Evolutionary conservation across 345 rosid species (phyloP).

Genomic region (Limnanthes douglasii): DNA sequence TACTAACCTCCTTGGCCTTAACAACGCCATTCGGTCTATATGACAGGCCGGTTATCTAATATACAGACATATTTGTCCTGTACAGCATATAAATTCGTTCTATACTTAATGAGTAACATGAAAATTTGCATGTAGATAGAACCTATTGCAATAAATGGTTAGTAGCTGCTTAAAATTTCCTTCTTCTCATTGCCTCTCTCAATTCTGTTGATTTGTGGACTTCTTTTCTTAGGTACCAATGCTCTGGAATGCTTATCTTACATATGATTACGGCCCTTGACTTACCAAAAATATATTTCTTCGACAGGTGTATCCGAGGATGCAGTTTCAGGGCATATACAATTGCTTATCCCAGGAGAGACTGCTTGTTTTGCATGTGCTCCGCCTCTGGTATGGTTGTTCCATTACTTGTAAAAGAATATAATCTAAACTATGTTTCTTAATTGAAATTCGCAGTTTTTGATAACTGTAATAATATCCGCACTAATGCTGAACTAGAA

Average conservation of each 20-base stretch:
- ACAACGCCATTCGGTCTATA: not conserved
- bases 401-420: too few relatives aligned
- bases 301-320: slow-evolving; percentile 92
- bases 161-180: not conserved
- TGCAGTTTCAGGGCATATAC: slow-evolving; percentile 98
- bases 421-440: too few relatives aligned
- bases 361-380: slow-evolving; percentile 99
- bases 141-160: not conserved
- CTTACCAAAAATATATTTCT: slow-evolving; percentile 1
- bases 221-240: not conserved
- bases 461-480: too few relatives aligned
- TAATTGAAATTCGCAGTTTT: too few relatives aligned
- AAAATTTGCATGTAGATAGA: not conserved
- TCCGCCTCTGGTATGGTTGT: slow-evolving; percentile 66
- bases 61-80: too few relatives aligned
- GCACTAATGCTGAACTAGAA: slow-evolving; percentile 3
- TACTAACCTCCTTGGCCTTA: not conserved
- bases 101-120: too few relatives aligned
- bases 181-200: not conserved
- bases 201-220: not conserved
- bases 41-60: too few relatives aligned
- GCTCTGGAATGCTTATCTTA: not conserved
- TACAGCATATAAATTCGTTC: too few relatives aligned
- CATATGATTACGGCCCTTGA: not conserved
- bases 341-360: slow-evolving; percentile 85